These are phyloP conservation scores for Ophiocordyceps robertsii DNA, from an alignment of 2,329 filamentous ascomycete genomes.

Conservation along the genomic window DNA sequence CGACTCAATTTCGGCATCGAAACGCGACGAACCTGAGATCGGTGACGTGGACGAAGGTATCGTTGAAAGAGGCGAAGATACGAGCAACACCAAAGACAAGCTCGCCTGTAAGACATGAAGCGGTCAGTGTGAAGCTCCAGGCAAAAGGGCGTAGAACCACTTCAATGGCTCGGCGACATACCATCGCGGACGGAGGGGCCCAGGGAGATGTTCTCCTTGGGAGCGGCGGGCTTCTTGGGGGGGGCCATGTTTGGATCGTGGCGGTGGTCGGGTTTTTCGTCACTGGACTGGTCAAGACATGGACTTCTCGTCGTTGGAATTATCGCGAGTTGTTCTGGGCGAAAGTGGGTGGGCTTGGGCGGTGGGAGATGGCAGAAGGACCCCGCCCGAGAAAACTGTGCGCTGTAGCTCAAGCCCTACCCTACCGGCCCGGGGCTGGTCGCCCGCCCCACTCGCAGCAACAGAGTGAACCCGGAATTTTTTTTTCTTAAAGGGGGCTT, in stretches of 20 bases:
- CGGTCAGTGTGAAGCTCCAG: background rate
- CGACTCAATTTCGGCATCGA: background rate
- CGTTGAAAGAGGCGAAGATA: constrained; percentile 90
- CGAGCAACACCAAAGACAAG: constrained; percentile 96
- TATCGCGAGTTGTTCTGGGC: constrained; percentile 13
- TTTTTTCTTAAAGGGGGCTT: constrained; percentile 6
- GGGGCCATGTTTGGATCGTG: constrained; percentile 58
- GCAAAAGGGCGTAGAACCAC: background rate
- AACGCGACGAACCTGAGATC: constrained; percentile 69
- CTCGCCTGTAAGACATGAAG: constrained; percentile 49
- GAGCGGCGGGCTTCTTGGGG: constrained; percentile 80
- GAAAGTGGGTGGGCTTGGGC: constrained; percentile 12
- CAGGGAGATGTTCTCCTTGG: constrained; percentile 96
- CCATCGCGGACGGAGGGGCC: constrained; percentile 95
- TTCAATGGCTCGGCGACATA: constrained; percentile 25
- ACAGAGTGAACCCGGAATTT: background rate
- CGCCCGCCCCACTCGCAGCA: background rate
- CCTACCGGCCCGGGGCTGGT: constrained; percentile 10
- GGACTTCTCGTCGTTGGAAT: constrained; percentile 11
- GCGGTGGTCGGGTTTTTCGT: constrained; percentile 20
- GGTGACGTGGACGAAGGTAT: constrained; percentile 96
- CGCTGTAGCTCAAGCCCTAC: constrained; percentile 16
- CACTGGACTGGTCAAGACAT: constrained; percentile 20
- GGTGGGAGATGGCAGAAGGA: constrained; percentile 24
- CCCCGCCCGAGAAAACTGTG: constrained; percentile 9